These are phyloP conservation scores for Moringa oleifera DNA, from an alignment of 345 rosid species.

Conservation along the genomic window DNA sequence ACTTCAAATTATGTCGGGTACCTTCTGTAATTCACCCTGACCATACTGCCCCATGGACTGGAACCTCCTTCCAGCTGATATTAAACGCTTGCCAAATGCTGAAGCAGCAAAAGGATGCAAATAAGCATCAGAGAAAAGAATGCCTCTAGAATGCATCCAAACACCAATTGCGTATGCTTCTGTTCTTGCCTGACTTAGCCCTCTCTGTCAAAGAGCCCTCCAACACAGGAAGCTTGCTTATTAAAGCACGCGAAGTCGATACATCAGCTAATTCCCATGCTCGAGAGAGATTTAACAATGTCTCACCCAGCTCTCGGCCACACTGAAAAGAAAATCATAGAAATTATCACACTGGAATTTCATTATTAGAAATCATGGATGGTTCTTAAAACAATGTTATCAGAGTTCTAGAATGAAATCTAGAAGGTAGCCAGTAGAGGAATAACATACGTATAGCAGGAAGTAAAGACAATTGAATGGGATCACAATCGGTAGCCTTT, in stretches of 20 bases:
- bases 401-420: not conserved
- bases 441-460: not conserved
- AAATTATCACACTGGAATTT: not conserved
- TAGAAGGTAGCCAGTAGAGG: not conserved
- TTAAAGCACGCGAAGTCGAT: slow-evolving; percentile 55
- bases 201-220: slow-evolving; percentile 43
- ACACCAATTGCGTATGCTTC: slow-evolving; percentile 18
- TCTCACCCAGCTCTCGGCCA: slow-evolving; percentile 75
- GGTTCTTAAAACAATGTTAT: not conserved
- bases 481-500: not conserved
- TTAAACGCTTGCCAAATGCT: slow-evolving; percentile 83
- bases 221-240: slow-evolving; percentile 49
- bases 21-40: slow-evolving; percentile 88
- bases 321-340: slow-evolving; percentile 43
- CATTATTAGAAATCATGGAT: not conserved
- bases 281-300: slow-evolving; percentile 59
- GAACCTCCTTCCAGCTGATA: slow-evolving; percentile 82
- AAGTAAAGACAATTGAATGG: not conserved
- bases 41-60: slow-evolving; percentile 91
- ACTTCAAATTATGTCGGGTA: slow-evolving; percentile 16
- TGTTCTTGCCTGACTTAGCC: slow-evolving; percentile 65
- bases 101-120: slow-evolving; percentile 29
- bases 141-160: slow-evolving; percentile 16
- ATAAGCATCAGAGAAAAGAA: slow-evolving; percentile 20
- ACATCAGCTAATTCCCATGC: slow-evolving; percentile 86